Evolutionary conservation across 2,329 filamentous ascomycete genomes (phyloP), one percentile per base, ranked within the genome.

Genomic region (Ploettnerulaceae sp.): DNA sequence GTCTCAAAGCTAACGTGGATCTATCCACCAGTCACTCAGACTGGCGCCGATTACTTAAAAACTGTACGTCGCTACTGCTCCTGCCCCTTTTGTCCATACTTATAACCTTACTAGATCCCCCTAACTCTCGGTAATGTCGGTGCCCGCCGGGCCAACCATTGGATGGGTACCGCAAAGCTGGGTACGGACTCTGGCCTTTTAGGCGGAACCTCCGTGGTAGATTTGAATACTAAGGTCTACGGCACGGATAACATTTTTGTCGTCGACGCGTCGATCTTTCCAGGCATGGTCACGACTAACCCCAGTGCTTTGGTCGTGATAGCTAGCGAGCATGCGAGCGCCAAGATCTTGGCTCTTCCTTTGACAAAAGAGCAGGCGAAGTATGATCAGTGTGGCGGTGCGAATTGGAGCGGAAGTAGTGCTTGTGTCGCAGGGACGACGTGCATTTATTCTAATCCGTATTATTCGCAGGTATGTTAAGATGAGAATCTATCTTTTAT

Each of bases 251-350:
- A 85, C 64, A 69, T 84, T 37, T 84, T 81, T 57, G 76, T 85
- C n/a, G 78, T 85, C 4, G 82, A 86, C 57, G 82, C 77, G 0
- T 76, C 75, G 51, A 81, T 86, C 58, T 83, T 85, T 67, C 82
- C 83, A 0, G 82, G 83, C 50, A 77, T 85, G 57, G 72, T 81
- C 2, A 80, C 79, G 1, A 79, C 81, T 12, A 88, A 88, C 66
- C 84, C 83, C 2, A 76, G 77, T 38, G 75, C 79, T 1, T 74
- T 78, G 31, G 77, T 85, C 55, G 79, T 85, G 60, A 71, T 80
- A 21, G 79, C 74, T 9, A 75, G 81, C 14, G 82, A 86, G 68
- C 49, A 52, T n/a, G 61, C 61, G 3, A 42, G 37, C 32, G 34
- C 31, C 7, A 26, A 29, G 25, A 47, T 47, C 9, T 21, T 47